Base-by-base conservation (phyloP, 495 filamentous ascomycete genomes). In the Tuber magnatum region DNA sequence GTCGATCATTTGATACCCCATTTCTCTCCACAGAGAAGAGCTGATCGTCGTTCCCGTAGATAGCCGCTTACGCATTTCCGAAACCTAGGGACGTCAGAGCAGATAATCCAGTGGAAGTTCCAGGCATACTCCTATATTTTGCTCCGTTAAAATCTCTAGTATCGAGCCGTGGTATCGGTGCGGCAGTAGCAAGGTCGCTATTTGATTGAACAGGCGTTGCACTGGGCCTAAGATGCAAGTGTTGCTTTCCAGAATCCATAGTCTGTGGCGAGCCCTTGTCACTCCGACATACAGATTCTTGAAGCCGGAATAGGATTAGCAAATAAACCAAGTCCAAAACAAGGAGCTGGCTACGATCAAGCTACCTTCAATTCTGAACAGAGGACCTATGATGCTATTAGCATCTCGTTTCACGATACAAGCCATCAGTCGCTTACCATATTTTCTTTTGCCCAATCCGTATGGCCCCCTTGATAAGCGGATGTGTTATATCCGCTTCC, bases 281-380 rank as follows among this genome's bases (percentile, higher is more conserved):
- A 78, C 28, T 43, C 44, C 77, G 5, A 78, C 68, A 70, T 78
- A 78, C 9, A 78, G 24, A 68, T 78, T 65, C 77, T 78, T 40
- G 2, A 70, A 24, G 28, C 71, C 28, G 22, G 68, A 14, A 18
- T 44, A 38, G 1, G 69, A 35, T 20, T 1, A 18, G 28, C 70
- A 3, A 51, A 44, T 22, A 22, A 43, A 44, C 61, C 20, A 24
- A 68, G 51, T 0, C 24, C 0, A 73, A 9, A 0, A 16, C 32
- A 22, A 22, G 12, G 10, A 76, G 68, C 22, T 8, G 43, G 18
- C 0, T 73, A 7, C 9, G 35, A 10, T 40, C 41, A 16, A n/a
- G 24, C 7, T 76, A 78, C 76, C 74, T 78, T 78, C 10, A 78
- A 44, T 40, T 78, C 76, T 18, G 70, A 77, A 42, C 76, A 78